Evolutionary conservation across 441 rosid species (phyloP).

Genomic region (Gossypium lobatum): DNA sequence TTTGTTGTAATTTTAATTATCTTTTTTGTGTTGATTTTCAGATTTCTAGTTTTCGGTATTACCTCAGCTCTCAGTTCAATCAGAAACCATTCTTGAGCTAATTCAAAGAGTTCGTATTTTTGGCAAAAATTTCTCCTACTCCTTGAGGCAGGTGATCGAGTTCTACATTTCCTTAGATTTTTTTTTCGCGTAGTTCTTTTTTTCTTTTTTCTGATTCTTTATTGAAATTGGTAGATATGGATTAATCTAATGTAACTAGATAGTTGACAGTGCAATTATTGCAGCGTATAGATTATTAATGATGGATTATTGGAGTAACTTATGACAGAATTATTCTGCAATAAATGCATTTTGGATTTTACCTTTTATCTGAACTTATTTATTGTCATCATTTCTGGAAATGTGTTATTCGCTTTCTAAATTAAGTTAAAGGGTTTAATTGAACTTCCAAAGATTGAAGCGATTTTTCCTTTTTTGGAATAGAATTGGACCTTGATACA

Average conservation of each 20-base stretch:
- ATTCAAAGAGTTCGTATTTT: not conserved
- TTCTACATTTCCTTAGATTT: not conserved
- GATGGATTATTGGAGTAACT: not conserved
- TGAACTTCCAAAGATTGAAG: slow-evolving; percentile 5
- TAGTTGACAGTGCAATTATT: not conserved
- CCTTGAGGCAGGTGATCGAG: not conserved
- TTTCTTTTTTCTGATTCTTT: not conserved
- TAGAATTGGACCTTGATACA: not conserved
- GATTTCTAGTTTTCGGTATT: slow-evolving; percentile 30
- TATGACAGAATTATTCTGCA: not conserved
- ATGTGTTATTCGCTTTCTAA: slow-evolving; percentile 7
- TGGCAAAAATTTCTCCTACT: not conserved
- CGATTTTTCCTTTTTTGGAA: not conserved
- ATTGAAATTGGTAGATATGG: slow-evolving; percentile 1
- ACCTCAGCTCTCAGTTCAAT: not conserved
- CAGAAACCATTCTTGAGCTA: slow-evolving; percentile 16
- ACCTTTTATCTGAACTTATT: not conserved
- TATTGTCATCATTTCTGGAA: slow-evolving; percentile 1
- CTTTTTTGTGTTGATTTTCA: slow-evolving; percentile 21
- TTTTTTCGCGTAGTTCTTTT: not conserved
- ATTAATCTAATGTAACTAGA: not conserved
- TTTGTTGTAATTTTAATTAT: not conserved
- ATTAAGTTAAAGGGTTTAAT: slow-evolving; percentile 16
- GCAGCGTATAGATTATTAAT: not conserved
- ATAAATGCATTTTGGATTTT: slow-evolving; percentile 11